These are phyloP conservation scores for Pseudocercospora vitis DNA, from an alignment of 2,329 filamentous ascomycete genomes.

Conservation along the genomic window DNA sequence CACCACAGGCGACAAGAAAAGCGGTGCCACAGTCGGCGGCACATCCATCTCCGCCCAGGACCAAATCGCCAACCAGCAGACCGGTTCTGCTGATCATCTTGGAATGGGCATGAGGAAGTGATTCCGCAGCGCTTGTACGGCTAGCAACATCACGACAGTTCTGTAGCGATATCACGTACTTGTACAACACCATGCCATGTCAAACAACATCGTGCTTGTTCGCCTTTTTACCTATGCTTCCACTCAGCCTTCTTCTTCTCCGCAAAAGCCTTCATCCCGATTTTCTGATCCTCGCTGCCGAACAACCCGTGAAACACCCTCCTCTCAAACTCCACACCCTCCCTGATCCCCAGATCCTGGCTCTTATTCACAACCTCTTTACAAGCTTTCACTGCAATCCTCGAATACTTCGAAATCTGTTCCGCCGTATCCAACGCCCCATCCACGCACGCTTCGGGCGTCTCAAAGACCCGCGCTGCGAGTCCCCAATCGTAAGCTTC, in stretches of 20 bases:
- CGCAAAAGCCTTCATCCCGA: conserved; percentile 88
- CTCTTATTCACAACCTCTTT: conserved; percentile 99
- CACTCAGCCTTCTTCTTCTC: conserved; percentile 93
- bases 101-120: conserved; percentile 32
- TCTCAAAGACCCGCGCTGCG: conserved; percentile 77
- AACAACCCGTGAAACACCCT: conserved; percentile 91
- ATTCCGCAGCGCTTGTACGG: conserved; percentile 2
- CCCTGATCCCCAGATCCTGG: conserved; percentile 81
- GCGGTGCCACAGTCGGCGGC: conserved; percentile 30
- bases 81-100: conserved; percentile 35
- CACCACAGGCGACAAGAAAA: conserved; percentile 22
- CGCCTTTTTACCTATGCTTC: conserved; percentile 62
- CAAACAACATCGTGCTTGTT: no score
- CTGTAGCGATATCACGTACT: not conserved
- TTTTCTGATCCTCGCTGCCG: conserved; percentile 94
- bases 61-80: conserved; percentile 34
- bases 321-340: conserved; percentile 93
- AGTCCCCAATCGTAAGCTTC: conserved; percentile 90
- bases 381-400: conserved; percentile 80
- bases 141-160: conserved; percentile 1
- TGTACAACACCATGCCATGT: conserved; percentile 9
- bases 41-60: conserved; percentile 29
- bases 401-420: conserved; percentile 83
- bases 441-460: conserved; percentile 77
- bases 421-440: conserved; percentile 79